phyloP scores from a whole-genome alignment of 2,329 filamentous ascomycete species.

The Zymoseptoria pseudotritici region DNA sequence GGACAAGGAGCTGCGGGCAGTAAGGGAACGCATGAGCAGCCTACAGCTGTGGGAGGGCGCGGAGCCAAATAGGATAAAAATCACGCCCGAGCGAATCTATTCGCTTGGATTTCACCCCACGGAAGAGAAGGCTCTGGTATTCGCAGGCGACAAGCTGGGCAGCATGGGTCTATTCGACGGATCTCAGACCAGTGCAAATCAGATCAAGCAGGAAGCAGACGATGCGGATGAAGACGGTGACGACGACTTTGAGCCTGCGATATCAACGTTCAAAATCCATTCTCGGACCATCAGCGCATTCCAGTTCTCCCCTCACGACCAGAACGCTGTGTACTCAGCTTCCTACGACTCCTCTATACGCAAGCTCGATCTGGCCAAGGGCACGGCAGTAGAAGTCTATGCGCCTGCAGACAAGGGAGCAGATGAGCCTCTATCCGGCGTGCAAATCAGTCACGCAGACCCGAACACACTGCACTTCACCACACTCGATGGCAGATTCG shows the following conservation, averaged over 20 bases:
- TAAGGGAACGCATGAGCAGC: slow-evolving; percentile 69
- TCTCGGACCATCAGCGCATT: slow-evolving; percentile 82
- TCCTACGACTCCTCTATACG: slow-evolving; percentile 93
- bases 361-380: slow-evolving; percentile 74
- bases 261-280: slow-evolving; percentile 85
- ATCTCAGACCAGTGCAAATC: slow-evolving; percentile 54
- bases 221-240: slow-evolving; percentile 63
- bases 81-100: slow-evolving; percentile 82
- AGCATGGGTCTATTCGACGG: slow-evolving; percentile 87
- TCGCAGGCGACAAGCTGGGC: slow-evolving; percentile 91
- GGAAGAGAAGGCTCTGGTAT: slow-evolving; percentile 75
- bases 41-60: slow-evolving; percentile 77
- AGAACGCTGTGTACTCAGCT: slow-evolving; percentile 69
- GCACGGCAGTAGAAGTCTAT: slow-evolving; percentile 72
- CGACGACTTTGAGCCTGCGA: slow-evolving; percentile 66
- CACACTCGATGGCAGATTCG: slow-evolving; percentile 72
- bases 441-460: slow-evolving; percentile 68
- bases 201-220: slow-evolving; percentile 37
- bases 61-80: slow-evolving; percentile 79
- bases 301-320: slow-evolving; percentile 64
- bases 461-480: slow-evolving; percentile 77
- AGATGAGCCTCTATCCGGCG: slow-evolving; percentile 73
- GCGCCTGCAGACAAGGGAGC: slow-evolving; percentile 61
- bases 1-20: slow-evolving; percentile 63
- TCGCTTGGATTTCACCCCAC: slow-evolving; percentile 83